These are phyloP conservation scores for Orobanche coerulescens DNA, from an alignment of 257 asterid genomes.

Conservation along the genomic window DNA sequence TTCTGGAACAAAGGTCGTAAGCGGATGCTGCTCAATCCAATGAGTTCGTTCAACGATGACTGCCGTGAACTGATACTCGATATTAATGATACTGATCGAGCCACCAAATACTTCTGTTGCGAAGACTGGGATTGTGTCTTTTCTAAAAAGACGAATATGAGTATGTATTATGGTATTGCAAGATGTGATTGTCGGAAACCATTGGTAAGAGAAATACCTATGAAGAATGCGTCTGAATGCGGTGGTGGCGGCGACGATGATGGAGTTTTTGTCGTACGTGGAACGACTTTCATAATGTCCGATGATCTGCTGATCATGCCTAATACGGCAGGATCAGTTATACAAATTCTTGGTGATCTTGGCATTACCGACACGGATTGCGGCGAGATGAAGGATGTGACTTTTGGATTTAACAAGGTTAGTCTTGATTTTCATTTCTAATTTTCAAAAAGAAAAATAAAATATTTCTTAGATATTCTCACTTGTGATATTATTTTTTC, in stretches of 20 bases:
- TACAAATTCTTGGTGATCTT: background rate
- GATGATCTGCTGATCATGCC: slow-evolving; percentile 20
- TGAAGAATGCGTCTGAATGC: too few relatives aligned
- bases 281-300: slow-evolving; percentile 3
- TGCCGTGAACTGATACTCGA: slow-evolving; percentile 1
- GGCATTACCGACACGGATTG: background rate
- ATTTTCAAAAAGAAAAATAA: too few relatives aligned
- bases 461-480: background rate
- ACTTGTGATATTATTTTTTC: background rate
- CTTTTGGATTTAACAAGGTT: slow-evolving; percentile 7
- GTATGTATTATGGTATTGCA: background rate
- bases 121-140: background rate
- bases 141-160: background rate
- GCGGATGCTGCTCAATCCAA: slow-evolving; percentile 24
- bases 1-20: slow-evolving; percentile 5
- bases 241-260: background rate
- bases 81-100: background rate
- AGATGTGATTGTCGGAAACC: slow-evolving; percentile 3
- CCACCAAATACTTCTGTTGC: background rate
- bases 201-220: background rate
- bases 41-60: background rate
- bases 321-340: background rate
- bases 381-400: background rate
- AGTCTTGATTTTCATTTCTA: background rate
- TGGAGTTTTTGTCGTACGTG: slow-evolving; percentile 6